phyloP scores from a whole-genome alignment of 169 alveolate species.

The Eimeria zaria region DNA sequence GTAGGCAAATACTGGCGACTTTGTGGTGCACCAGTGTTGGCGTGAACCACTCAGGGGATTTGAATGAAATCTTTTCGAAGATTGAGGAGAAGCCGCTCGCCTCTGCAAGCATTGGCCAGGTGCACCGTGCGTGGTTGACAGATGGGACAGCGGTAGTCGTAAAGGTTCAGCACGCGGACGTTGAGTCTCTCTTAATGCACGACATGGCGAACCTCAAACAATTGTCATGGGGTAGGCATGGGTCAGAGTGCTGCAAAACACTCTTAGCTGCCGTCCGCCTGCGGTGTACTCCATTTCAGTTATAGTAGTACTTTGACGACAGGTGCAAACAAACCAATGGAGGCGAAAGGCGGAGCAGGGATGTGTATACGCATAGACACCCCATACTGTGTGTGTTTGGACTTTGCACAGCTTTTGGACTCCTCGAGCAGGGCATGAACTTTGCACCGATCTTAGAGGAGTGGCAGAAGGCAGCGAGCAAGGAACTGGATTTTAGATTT shows the following conservation, averaged over 20 bases:
- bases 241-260: neutral
- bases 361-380: neutral
- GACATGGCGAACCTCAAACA: conserved; percentile 88
- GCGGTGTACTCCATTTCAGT: neutral
- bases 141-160: conserved; percentile 87
- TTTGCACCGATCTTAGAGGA: conserved; percentile 91
- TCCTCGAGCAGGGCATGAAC: conserved; percentile 89
- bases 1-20: neutral
- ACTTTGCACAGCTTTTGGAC: conserved; percentile 89
- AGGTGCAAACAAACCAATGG: neutral
- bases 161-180: conserved; percentile 89
- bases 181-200: conserved; percentile 83
- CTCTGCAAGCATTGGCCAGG: conserved; percentile 90
- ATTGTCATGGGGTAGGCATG: conserved; percentile 87
- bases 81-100: conserved; percentile 87
- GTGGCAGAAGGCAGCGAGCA: conserved; percentile 93
- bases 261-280: neutral
- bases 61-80: conserved; percentile 63
- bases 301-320: neutral
- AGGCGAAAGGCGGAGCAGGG: neutral
- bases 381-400: neutral
- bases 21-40: neutral
- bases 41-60: conserved; percentile 48
- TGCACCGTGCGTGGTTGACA: conserved; percentile 87
- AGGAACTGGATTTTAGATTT: conserved; percentile 92